Percentiles rank a stretch among this genome's conserved stretches.
phyloP scores from a whole-genome alignment of 257 asterid species.

The Scutellaria barbata region DNA sequence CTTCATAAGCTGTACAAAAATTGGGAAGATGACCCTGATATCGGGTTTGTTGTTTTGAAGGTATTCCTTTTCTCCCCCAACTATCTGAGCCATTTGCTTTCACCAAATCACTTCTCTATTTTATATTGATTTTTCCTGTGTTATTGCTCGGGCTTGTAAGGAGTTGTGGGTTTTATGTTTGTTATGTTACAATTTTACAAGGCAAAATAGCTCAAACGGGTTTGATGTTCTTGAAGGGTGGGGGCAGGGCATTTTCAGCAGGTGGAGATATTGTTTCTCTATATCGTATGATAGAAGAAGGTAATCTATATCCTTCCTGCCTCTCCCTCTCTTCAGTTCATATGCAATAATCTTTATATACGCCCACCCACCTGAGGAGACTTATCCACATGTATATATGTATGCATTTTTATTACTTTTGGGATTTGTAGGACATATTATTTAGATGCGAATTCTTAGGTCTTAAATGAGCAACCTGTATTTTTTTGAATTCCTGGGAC shows the following conservation, averaged over 20 bases:
- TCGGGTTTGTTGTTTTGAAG: slow-evolving; percentile 79
- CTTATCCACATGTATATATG: neutral
- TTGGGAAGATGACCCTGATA: slow-evolving; percentile 85
- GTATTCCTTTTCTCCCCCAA: slow-evolving; percentile 41
- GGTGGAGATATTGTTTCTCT: slow-evolving; percentile 91
- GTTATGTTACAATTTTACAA: slow-evolving; percentile 8
- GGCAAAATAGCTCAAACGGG: slow-evolving; percentile 36
- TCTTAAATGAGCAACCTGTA: neutral
- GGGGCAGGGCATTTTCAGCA: slow-evolving; percentile 88
- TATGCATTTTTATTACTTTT: slow-evolving; percentile 10
- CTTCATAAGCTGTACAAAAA: slow-evolving; percentile 75
- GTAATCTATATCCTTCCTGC: slow-evolving; percentile 39
- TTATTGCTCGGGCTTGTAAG: neutral
- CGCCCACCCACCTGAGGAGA: neutral
- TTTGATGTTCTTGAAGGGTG: slow-evolving; percentile 72
- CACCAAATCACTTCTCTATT: slow-evolving; percentile 6
- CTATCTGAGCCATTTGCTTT: neutral
- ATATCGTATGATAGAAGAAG: slow-evolving; percentile 59
- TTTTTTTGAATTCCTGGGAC: no score
- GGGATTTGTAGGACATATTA: slow-evolving; percentile 4
- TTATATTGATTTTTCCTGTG: neutral
- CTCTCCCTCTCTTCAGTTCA: neutral
- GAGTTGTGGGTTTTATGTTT: slow-evolving; percentile 27
- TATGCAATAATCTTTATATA: neutral
- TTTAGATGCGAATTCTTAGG: neutral